Conservation (phyloP, 169 alveolate genomes). For the Plasmodium fragile region DNA sequence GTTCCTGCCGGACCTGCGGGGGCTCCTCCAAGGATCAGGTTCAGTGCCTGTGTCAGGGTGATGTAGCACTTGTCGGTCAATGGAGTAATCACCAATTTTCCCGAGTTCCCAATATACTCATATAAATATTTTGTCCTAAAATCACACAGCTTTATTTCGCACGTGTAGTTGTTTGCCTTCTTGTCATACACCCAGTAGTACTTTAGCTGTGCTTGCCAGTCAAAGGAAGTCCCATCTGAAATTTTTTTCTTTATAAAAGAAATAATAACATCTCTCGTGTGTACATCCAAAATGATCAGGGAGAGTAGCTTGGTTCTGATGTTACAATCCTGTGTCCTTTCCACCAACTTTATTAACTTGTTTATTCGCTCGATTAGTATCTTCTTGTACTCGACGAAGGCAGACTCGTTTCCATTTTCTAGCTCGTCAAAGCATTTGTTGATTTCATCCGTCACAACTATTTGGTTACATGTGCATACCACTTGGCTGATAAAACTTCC, state of each 20-base stretch:
- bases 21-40: constrained; percentile 94
- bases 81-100: constrained; percentile 96
- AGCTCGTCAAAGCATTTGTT: constrained; percentile 94
- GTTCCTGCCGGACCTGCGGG: constrained; percentile 99
- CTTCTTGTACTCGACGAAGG: constrained; percentile 96
- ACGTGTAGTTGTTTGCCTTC: constrained; percentile 84
- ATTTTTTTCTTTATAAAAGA: constrained; percentile 92
- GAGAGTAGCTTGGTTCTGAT: constrained; percentile 93
- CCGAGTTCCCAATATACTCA: constrained; percentile 97
- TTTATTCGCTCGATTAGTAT: constrained; percentile 92
- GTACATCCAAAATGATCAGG: constrained; percentile 97
- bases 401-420: constrained; percentile 96
- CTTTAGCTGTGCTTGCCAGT: constrained; percentile 97
- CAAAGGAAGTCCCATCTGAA: constrained; percentile 91
- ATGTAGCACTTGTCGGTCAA: constrained; percentile 97
- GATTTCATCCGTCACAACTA: constrained; percentile 97
- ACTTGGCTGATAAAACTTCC: constrained; percentile 95
- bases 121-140: constrained; percentile 94
- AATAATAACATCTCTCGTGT: constrained; percentile 97
- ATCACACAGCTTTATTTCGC: constrained; percentile 94
- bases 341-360: constrained; percentile 94
- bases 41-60: constrained; percentile 95
- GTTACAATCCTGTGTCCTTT: constrained; percentile 81
- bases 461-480: constrained; percentile 94
- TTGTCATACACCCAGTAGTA: constrained; percentile 91